A percentile compares a stretch with the other conserved stretches of the same genome.
These are phyloP conservation scores for Meira nashicola DNA, from an alignment of 1,284 basidiomycete genomes.

Conservation along the genomic window DNA sequence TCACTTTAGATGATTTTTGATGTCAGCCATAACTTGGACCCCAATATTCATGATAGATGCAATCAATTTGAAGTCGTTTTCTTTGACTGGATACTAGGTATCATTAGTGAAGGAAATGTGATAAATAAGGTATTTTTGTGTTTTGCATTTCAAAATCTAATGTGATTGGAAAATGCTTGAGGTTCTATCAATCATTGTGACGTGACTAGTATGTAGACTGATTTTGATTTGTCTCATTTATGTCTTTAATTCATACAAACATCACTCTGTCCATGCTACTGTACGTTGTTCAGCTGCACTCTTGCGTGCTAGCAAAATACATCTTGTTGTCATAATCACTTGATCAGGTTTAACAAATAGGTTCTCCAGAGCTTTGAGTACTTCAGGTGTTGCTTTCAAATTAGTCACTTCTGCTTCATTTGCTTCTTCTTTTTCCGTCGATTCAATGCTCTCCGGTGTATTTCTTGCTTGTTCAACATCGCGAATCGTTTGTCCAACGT, in stretches of 20 bases:
- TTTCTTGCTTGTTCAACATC: conserved; percentile 25
- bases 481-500: conserved; percentile 35
- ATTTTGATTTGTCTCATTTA: neutral
- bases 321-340: conserved; percentile 6
- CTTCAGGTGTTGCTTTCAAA: too few species aligned
- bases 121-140: too few species aligned
- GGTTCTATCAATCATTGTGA: too few species aligned
- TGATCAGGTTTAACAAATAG: conserved; percentile 13
- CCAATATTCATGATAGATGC: conserved; percentile 58
- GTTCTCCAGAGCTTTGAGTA: conserved; percentile 3
- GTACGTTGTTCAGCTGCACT: conserved; percentile 13
- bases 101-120: too few species aligned
- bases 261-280: conserved; percentile 9
- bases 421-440: conserved; percentile 6
- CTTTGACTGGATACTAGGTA: too few species aligned
- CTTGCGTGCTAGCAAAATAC: conserved; percentile 13
- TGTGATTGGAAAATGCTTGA: too few species aligned
- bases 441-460: conserved; percentile 6
- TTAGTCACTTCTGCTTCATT: neutral
- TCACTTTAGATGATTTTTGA: conserved; percentile 77
- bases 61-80: too few species aligned
- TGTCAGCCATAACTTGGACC: conserved; percentile 99
- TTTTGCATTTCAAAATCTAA: too few species aligned
- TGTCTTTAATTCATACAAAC: neutral
- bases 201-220: too few species aligned